phyloP scores from a whole-genome alignment of 257 asterid species.

The Solanum paucissectum region DNA sequence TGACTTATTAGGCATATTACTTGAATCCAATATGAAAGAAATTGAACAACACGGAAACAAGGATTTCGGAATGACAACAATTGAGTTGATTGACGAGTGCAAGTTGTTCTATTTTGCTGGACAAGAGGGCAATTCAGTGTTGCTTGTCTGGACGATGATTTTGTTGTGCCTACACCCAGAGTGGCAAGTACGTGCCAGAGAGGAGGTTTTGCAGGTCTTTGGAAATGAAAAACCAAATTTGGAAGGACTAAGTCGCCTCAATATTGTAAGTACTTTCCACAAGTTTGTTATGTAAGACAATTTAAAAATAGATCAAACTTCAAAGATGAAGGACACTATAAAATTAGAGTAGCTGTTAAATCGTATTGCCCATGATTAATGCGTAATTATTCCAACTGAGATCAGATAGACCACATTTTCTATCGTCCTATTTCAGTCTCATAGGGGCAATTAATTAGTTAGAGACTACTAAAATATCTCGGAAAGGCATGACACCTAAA shows the following conservation, averaged over 20 bases:
- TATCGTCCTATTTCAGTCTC: not conserved
- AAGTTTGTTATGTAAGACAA: not conserved
- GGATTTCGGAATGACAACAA: constrained; percentile 1
- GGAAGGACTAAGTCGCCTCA: constrained; percentile 13
- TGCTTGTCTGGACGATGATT: constrained; percentile 51
- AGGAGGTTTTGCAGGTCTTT: constrained; percentile 23
- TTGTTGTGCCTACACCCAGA: constrained; percentile 3
- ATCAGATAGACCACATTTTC: too few relatives aligned
- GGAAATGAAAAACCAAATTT: constrained; percentile 16
- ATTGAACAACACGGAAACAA: not conserved
- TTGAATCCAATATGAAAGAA: constrained; percentile 15
- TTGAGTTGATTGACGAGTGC: constrained; percentile 37
- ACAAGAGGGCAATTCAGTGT: constrained; percentile 39
- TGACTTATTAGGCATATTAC: constrained; percentile 3
- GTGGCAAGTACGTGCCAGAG: constrained; percentile 32
- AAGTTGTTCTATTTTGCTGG: constrained; percentile 39
- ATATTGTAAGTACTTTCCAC: constrained; percentile 13
- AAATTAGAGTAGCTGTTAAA: not conserved
- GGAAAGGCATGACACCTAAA: not conserved
- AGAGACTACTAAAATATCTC: not conserved
- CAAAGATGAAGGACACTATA: not conserved
- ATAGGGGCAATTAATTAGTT: not conserved
- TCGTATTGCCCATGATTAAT: not conserved
- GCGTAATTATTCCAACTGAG: not conserved
- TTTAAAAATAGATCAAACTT: too few relatives aligned